Percentiles rank a stretch among this genome's conserved stretches.
These are phyloP conservation scores for Moesziomyces sp. DNA, from an alignment of 1,284 basidiomycete species.

Conservation along the genomic window DNA sequence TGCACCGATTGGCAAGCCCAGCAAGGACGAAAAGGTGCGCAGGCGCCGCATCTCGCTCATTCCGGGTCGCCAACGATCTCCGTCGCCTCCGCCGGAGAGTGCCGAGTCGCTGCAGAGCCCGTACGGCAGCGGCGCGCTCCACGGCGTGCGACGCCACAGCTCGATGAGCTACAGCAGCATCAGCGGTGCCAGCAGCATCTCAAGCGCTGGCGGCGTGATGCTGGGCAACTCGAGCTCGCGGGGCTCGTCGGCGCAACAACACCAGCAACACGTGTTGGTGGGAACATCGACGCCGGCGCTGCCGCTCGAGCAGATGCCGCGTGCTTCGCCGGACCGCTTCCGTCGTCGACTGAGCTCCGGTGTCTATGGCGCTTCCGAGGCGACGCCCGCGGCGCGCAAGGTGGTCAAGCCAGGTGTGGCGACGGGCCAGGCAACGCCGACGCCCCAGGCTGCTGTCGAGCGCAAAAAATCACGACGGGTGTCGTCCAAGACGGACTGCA, in stretches of 20 bases:
- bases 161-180: slow-evolving; percentile 55
- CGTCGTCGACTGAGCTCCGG: slow-evolving; percentile 40
- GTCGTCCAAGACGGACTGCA: slow-evolving; percentile 44
- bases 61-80: slow-evolving; percentile 37
- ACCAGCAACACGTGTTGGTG: slow-evolving; percentile 8
- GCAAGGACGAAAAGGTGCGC: slow-evolving; percentile 28
- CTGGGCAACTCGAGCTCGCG: slow-evolving; percentile 29
- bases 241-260: slow-evolving; percentile 37
- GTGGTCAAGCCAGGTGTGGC: slow-evolving; percentile 8
- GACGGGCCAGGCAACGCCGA: slow-evolving; percentile 35
- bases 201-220: slow-evolving; percentile 32
- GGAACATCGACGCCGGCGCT: slow-evolving; percentile 23
- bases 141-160: slow-evolving; percentile 33
- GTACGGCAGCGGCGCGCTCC: slow-evolving; percentile 18
- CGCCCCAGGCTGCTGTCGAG: slow-evolving; percentile 20
- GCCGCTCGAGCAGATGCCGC: slow-evolving; percentile 7
- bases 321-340: slow-evolving; percentile 16
- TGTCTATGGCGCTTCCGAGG: slow-evolving; percentile 5
- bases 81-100: slow-evolving; percentile 25
- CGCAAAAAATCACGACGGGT: slow-evolving; percentile 40
- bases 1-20: slow-evolving; percentile 7
- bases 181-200: slow-evolving; percentile 46
- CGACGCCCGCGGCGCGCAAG: slow-evolving; percentile 6
- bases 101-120: slow-evolving; percentile 20
- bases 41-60: slow-evolving; percentile 52